Evolutionary conservation across 2,329 filamentous ascomycete genomes (phyloP).

Genomic region (Fusarium temperatum): DNA sequence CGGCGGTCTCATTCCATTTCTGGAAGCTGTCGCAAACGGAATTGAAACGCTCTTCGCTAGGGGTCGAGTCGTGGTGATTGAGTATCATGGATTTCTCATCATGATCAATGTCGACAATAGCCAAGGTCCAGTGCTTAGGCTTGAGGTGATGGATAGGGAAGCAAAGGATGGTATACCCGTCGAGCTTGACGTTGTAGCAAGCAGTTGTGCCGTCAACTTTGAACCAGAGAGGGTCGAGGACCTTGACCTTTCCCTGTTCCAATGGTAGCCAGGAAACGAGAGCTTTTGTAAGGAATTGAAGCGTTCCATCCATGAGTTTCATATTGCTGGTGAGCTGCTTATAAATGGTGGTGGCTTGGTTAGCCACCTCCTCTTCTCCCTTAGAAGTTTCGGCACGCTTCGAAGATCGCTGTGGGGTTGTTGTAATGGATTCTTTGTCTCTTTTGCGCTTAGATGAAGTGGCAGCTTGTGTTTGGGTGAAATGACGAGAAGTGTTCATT

Average conservation of each 20-base stretch:
- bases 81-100: background rate
- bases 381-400: background rate
- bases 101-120: background rate
- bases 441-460: background rate
- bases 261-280: background rate
- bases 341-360: background rate
- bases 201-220: background rate
- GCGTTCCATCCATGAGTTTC: background rate
- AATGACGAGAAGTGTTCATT: background rate
- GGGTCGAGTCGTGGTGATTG: background rate
- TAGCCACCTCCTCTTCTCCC: background rate
- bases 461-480: background rate
- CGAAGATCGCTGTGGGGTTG: background rate
- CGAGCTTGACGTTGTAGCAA: background rate
- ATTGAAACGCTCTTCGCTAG: background rate
- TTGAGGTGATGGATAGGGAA: background rate
- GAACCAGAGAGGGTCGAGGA: constrained; percentile 14
- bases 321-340: background rate
- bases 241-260: background rate
- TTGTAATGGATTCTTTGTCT: background rate
- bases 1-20: background rate
- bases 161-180: background rate
- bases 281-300: background rate
- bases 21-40: background rate
- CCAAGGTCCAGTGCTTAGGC: background rate